phyloP scores from a whole-genome alignment of 257 asterid genomes.

The Marsdenia floribunda region DNA sequence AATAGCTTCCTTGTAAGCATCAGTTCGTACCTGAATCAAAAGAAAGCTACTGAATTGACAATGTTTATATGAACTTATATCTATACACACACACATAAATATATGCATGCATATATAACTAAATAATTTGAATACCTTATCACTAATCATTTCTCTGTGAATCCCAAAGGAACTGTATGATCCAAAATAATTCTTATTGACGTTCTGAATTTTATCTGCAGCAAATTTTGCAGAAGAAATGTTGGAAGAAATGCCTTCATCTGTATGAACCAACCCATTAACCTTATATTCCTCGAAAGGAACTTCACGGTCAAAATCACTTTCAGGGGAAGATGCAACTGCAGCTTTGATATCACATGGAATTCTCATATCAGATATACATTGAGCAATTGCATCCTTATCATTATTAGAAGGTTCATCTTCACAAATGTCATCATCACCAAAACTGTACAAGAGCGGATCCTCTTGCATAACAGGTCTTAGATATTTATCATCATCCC shows the following conservation, averaged over 20 bases:
- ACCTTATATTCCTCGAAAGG: constrained; percentile 15
- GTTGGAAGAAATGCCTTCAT: constrained; percentile 22
- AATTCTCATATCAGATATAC: constrained; percentile 19
- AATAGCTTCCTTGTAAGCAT: constrained; percentile 78
- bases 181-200: constrained; percentile 70
- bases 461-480: constrained; percentile 76
- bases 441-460: constrained; percentile 69
- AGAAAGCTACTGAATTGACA: constrained; percentile 3
- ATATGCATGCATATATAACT: too few species aligned
- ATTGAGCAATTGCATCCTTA: constrained; percentile 30
- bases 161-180: constrained; percentile 87
- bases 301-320: constrained; percentile 22
- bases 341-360: constrained; percentile 36
- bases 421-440: constrained; percentile 56
- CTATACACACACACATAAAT: background rate
- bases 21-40: constrained; percentile 73
- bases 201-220: constrained; percentile 36
- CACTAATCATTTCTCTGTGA: constrained; percentile 95
- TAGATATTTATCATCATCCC: constrained; percentile 73
- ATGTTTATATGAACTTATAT: background rate
- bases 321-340: constrained; percentile 22
- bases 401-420: constrained; percentile 41
- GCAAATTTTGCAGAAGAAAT: constrained; percentile 29
- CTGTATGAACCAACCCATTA: constrained; percentile 18
- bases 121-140: constrained; percentile 53